Evolutionary conservation across 1,139 yeast genomes (phyloP).

Genomic region (Yamadazyma kanchanaburiensis): DNA sequence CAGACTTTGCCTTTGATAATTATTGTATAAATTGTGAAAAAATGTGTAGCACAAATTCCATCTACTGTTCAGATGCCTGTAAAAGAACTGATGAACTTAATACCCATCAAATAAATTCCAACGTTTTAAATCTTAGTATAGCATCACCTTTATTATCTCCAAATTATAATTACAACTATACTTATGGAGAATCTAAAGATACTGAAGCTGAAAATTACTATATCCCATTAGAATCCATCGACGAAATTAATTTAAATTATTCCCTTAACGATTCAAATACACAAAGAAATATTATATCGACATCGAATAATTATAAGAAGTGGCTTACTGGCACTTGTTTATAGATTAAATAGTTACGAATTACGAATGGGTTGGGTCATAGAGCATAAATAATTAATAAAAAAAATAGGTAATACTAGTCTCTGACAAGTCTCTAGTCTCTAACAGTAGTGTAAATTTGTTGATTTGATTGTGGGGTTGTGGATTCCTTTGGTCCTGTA

Average conservation of each 20-base stretch:
- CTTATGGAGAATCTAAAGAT: background rate
- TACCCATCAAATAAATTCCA: conserved; percentile 8
- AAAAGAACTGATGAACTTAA: conserved; percentile 40
- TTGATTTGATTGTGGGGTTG: too few species aligned
- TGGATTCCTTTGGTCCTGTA: too few species aligned
- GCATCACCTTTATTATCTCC: conserved; percentile 13
- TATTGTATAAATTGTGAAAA: conserved; percentile 66
- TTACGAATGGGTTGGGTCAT: conserved; percentile 1
- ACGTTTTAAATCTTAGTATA: conserved; percentile 2
- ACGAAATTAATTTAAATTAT: conserved; percentile 13
- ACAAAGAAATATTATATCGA: conserved; percentile 10
- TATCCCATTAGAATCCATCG: conserved; percentile 11
- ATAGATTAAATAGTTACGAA: conserved; percentile 2
- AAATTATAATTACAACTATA: conserved; percentile 4
- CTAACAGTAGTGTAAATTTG: too few species aligned
- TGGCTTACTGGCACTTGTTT: conserved; percentile 32
- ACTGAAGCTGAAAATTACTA: conserved; percentile 4
- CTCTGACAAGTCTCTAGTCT: too few species aligned
- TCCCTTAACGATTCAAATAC: conserved; percentile 7
- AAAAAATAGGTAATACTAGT: too few species aligned
- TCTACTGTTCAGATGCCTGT: conserved; percentile 63
- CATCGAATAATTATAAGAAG: conserved; percentile 42
- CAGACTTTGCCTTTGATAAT: conserved; percentile 47
- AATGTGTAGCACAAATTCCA: conserved; percentile 47
- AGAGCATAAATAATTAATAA: too few species aligned